Evolutionary conservation across 148 eudicot genomes (phyloP).

Genomic region (Fagopyrum homotropicum): DNA sequence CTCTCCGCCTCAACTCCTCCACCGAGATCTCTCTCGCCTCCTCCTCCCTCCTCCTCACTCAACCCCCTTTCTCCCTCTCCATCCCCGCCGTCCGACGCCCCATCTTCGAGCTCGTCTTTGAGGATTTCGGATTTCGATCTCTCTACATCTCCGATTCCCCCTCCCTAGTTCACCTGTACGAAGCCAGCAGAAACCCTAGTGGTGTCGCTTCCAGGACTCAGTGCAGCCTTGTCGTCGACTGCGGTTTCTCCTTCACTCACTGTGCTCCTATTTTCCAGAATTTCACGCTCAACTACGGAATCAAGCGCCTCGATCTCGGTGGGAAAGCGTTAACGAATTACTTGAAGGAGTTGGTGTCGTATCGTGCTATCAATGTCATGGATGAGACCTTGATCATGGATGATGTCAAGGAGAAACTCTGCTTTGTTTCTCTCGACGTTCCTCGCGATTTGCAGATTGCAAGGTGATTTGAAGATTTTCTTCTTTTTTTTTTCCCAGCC

Average conservation of each 20-base stretch:
- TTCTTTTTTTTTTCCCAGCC: neutral
- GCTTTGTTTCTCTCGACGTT: slow-evolving; percentile 80
- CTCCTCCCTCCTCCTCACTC: slow-evolving; percentile 61
- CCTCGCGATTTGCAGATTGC: slow-evolving; percentile 68
- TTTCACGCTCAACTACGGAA: slow-evolving; percentile 66
- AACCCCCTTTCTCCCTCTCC: slow-evolving; percentile 56
- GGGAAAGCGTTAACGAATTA: slow-evolving; percentile 90
- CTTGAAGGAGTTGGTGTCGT: slow-evolving; percentile 77
- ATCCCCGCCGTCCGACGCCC: slow-evolving; percentile 47
- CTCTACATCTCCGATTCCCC: slow-evolving; percentile 58
- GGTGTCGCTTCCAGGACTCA: slow-evolving; percentile 56
- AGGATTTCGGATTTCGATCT: slow-evolving; percentile 62
- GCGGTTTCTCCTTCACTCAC: slow-evolving; percentile 77
- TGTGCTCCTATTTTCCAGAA: slow-evolving; percentile 78
- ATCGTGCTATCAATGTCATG: slow-evolving; percentile 84
- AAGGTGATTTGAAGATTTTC: slow-evolving; percentile 30
- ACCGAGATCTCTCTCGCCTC: slow-evolving; percentile 15
- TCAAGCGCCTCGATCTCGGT: slow-evolving; percentile 82
- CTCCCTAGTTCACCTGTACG: slow-evolving; percentile 62
- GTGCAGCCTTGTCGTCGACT: slow-evolving; percentile 80
- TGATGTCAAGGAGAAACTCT: slow-evolving; percentile 82
- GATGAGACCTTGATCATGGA: slow-evolving; percentile 85
- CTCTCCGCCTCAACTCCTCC: slow-evolving; percentile 26
- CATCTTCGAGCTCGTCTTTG: slow-evolving; percentile 62
- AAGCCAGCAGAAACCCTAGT: slow-evolving; percentile 55